A percentile compares a stretch with the other conserved stretches of the same genome.
These are phyloP conservation scores for Hordeum marinum DNA, from an alignment of 176 grass and related monocot species.

Conservation along the genomic window DNA sequence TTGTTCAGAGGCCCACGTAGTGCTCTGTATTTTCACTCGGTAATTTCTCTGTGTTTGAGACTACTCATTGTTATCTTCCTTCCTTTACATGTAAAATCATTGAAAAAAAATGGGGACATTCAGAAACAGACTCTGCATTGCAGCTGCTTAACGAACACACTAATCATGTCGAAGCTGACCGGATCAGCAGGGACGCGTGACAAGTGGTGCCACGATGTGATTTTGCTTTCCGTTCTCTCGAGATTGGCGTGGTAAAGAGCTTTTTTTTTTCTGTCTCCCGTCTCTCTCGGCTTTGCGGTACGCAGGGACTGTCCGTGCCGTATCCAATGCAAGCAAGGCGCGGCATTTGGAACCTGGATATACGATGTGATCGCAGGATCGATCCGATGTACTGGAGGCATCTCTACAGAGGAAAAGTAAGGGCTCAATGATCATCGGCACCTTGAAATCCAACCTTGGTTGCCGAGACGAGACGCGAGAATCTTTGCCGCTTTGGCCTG, in stretches of 20 bases:
- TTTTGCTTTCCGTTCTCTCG: background rate
- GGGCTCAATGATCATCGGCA: conserved; percentile 24
- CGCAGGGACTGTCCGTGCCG: background rate
- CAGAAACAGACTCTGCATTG: background rate
- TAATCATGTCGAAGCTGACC: background rate
- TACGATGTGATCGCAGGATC: conserved; percentile 10
- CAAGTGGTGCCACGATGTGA: background rate
- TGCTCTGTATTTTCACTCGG: background rate
- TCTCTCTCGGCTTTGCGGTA: background rate
- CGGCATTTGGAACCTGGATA: conserved; percentile 18
- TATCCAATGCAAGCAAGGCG: conserved; percentile 17
- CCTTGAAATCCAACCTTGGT: too few species aligned
- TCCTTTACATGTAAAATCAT: background rate
- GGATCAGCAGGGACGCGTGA: background rate
- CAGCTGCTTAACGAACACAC: background rate
- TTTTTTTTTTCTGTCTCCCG: background rate
- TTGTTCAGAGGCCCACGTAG: background rate
- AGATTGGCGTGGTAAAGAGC: conserved; percentile 31
- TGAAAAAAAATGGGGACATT: background rate
- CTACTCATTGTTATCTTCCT: too few species aligned
- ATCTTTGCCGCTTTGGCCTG: conserved; percentile 11
- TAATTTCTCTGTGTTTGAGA: background rate
- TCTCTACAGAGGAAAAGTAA: background rate
- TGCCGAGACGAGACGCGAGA: background rate
- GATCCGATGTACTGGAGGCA: conserved; percentile 21